These are phyloP conservation scores for Niebla homalea DNA, from an alignment of 495 filamentous ascomycete genomes.

Conservation along the genomic window DNA sequence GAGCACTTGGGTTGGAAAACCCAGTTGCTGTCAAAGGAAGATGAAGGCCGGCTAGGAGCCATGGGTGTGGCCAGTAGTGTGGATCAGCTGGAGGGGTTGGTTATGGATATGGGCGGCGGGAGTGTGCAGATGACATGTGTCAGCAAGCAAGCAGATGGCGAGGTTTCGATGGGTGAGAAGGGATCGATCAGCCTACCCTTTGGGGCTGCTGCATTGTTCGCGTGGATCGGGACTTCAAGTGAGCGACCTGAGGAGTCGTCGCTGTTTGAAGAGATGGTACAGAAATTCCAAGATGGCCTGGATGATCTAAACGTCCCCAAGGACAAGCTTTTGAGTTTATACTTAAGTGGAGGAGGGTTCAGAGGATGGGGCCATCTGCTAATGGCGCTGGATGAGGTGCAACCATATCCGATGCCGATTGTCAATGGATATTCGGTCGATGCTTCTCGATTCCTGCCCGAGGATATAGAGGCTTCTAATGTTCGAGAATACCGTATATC, in stretches of 20 bases:
- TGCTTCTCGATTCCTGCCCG: slow-evolving; percentile 42
- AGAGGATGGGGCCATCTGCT: slow-evolving; percentile 81
- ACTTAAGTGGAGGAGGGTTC: slow-evolving; percentile 84
- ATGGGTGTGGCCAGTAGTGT: slow-evolving; percentile 74
- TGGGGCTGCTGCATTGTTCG: slow-evolving; percentile 70
- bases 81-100: slow-evolving; percentile 49
- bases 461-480: slow-evolving; percentile 24
- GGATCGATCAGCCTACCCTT: slow-evolving; percentile 56
- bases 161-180: slow-evolving; percentile 35
- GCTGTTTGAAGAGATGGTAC: slow-evolving; percentile 43
- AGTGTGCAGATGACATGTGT: slow-evolving; percentile 87
- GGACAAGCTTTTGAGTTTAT: slow-evolving; percentile 52
- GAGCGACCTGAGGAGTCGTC: slow-evolving; percentile 25
- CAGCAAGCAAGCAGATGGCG: slow-evolving; percentile 35
- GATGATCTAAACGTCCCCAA: slow-evolving; percentile 40
- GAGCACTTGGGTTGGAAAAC: slow-evolving; percentile 49
- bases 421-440: slow-evolving; percentile 68
- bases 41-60: slow-evolving; percentile 73
- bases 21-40: slow-evolving; percentile 58
- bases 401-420: slow-evolving; percentile 71
- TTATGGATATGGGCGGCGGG: slow-evolving; percentile 83
- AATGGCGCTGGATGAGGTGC: slow-evolving; percentile 49
- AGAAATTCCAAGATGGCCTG: slow-evolving; percentile 49
- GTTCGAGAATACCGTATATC: slow-evolving; percentile 62
- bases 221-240: slow-evolving; percentile 33